Percentiles rank a stretch among this genome's conserved stretches.
phyloP scores from a whole-genome alignment of 257 asterid species.

The Lycium barbarum region DNA sequence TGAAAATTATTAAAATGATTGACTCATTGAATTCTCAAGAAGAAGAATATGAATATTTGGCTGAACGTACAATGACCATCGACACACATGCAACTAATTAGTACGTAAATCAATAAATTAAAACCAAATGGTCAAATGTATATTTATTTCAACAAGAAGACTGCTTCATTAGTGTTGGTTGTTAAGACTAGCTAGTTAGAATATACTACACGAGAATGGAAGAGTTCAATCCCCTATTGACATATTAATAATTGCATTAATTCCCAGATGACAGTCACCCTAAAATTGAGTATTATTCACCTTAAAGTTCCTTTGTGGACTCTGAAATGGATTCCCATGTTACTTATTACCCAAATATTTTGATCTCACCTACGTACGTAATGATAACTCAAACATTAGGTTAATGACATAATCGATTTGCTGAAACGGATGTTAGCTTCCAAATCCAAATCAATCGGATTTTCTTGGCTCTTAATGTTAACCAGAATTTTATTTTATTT shows the following conservation, averaged over 20 bases:
- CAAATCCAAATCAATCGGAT: too few species aligned
- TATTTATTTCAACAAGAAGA: not conserved
- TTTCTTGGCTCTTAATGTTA: too few species aligned
- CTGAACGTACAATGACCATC: not conserved
- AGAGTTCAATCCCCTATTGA: not conserved
- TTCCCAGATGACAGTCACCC: not conserved
- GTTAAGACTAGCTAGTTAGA: not conserved
- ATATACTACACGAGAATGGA: not conserved
- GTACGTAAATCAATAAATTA: not conserved
- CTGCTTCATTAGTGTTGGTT: not conserved
- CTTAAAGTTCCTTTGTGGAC: not conserved
- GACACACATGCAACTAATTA: not conserved
- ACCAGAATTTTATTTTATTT: too few species aligned
- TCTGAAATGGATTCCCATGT: not conserved
- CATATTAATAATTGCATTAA: not conserved
- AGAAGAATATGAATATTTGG: slow-evolving; percentile 2
- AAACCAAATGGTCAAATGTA: not conserved
- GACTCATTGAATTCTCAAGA: not conserved
- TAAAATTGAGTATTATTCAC: not conserved
- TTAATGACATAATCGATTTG: too few species aligned
- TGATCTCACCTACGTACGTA: too few species aligned
- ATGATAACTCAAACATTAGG: too few species aligned
- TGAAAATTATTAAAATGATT: not conserved
- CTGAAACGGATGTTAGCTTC: too few species aligned
- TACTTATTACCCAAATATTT: not conserved